Base-by-base conservation (phyloP, 345 rosid genomes). In the Acer saccharum region DNA sequence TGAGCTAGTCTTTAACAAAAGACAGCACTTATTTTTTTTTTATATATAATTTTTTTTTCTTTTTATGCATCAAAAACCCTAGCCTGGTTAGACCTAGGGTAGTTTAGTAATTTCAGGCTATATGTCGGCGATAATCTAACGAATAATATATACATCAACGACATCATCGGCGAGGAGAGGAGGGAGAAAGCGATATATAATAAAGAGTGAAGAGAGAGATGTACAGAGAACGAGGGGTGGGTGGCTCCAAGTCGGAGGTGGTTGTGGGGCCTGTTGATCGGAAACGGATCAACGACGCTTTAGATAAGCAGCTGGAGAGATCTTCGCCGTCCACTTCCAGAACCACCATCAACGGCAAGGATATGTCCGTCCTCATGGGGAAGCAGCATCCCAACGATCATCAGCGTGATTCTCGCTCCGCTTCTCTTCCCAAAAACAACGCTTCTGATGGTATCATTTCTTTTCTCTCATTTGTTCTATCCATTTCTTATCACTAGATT, bases 241-340 rank as follows among this genome's bases (percentile, higher is more conserved):
- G 84, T 52, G 88, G 86, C 54, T 89, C 94, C 73, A 93, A 89
- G 88, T 73, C 90, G 60, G 98, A 89, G 81, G 84, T 83, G n/a
- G 79, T 68, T 65, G 77, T 67, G 27, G 86, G 69, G 14, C 39
- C 79, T 18, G 87, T 83, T 74, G 94, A 93, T 90, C 97, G 94
- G 79, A 93, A 92, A 83, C 89, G 93, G 81, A 88, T 91, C 86
- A 91, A 86, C 78, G 96, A 92, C 57, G 84, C 89, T 29, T 89
- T 91, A 16, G 94, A 92, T 73, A 87, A 87, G 87, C 94, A 88
- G 65, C 88, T 89, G 58, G 90, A 89, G 70, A 93, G 94, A 32
- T 87, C 99, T 62, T 89, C 98, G 43, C 89, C 94, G 2, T 95
- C 98, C 70, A 89, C 94, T 50, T 93, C 97, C 61, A 86, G 90